Conservation (phyloP, 75 land plant species). For the Sequoiadendron giganteum region DNA sequence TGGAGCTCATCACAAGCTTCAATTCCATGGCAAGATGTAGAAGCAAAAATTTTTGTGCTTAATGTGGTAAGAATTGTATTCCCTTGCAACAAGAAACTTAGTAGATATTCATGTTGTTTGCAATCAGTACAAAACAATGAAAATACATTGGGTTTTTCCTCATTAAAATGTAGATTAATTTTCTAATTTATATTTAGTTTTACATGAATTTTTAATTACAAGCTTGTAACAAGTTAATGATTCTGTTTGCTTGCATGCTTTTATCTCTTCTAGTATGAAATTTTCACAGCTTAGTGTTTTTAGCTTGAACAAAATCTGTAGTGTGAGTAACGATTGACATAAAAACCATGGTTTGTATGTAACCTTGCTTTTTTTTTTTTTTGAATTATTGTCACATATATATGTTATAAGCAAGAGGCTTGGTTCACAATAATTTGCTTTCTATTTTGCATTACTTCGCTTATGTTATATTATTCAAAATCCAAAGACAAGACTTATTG, state of each 20-base stretch:
- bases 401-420: not conserved
- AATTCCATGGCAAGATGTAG: constrained; percentile 79
- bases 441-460: not conserved
- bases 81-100: not conserved
- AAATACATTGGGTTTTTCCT: not conserved
- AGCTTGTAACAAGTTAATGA: not conserved
- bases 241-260: not conserved
- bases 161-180: not conserved
- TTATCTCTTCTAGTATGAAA: not conserved
- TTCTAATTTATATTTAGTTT: not conserved
- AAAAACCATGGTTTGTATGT: not conserved
- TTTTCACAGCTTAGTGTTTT: not conserved
- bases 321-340: not conserved
- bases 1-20: constrained; percentile 47
- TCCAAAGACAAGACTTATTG: not conserved
- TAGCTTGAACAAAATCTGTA: not conserved
- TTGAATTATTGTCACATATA: not conserved
- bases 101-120: not conserved
- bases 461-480: not conserved
- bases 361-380: not conserved
- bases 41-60: constrained; percentile 77
- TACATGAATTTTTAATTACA: not conserved
- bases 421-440: not conserved
- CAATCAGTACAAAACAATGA: not conserved
- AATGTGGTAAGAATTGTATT: constrained; percentile 56